Conservation (phyloP, 1,139 yeast genomes). For the Diutina sp. region DNA sequence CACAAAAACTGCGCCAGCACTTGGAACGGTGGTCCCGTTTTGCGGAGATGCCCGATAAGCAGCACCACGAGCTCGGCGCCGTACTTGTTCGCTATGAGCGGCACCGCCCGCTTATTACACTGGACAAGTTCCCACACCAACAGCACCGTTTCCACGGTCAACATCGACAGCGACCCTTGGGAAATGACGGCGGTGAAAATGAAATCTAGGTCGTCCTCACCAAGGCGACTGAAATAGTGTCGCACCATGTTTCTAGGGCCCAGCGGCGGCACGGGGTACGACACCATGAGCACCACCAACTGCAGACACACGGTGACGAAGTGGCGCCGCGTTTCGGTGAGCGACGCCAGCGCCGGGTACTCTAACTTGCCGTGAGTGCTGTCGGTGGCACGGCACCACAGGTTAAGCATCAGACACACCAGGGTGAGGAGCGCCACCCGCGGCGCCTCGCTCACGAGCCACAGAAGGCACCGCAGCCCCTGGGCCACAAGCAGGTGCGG, state of each 20-base stretch:
- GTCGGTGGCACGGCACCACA: conserved; percentile 30
- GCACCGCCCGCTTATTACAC: conserved; percentile 36
- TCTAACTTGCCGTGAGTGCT: conserved; percentile 18
- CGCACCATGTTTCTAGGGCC: conserved; percentile 37
- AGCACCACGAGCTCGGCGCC: not conserved
- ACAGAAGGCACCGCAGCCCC: conserved; percentile 50
- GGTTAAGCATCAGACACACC: conserved; percentile 59
- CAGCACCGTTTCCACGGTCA: conserved; percentile 46
- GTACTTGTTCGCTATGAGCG: not conserved
- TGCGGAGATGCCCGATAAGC: not conserved
- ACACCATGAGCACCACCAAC: conserved; percentile 45
- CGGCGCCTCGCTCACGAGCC: conserved; percentile 40
- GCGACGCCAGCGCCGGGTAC: conserved; percentile 14
- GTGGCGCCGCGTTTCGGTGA: conserved; percentile 36
- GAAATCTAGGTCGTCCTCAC: conserved; percentile 41
- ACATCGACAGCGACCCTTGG: conserved; percentile 33
- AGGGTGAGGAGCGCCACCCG: conserved; percentile 37
- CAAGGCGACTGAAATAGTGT: conserved; percentile 37
- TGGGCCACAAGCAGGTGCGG: conserved; percentile 29
- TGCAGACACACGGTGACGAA: conserved; percentile 50
- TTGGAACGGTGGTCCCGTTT: conserved; percentile 7
- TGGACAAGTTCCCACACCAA: conserved; percentile 70
- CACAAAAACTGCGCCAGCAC: conserved; percentile 48
- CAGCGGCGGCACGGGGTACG: conserved; percentile 49
- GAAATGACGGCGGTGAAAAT: conserved; percentile 32